phyloP scores from a whole-genome alignment of 2,329 filamentous ascomycete genomes.

The Curvularia lunata region DNA sequence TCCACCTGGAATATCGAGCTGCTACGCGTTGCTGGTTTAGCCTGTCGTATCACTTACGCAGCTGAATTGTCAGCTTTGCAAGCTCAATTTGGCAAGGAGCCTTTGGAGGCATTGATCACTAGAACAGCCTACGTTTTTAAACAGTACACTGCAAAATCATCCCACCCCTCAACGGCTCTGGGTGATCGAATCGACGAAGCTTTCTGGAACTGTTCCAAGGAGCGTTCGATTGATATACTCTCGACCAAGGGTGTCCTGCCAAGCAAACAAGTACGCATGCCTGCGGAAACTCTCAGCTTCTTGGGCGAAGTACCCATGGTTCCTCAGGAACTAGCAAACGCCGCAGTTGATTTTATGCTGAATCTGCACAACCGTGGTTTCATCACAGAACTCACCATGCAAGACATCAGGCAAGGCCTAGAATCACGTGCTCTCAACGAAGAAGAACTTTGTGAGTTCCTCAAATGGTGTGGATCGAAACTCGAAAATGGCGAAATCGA shows the following conservation, averaged over 20 bases:
- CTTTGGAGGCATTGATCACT: slow-evolving; percentile 70
- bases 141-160: slow-evolving; percentile 87
- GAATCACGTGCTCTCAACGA: slow-evolving; percentile 81
- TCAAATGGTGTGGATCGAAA: slow-evolving; percentile 81
- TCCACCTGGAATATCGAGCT: slow-evolving; percentile 96
- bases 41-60: slow-evolving; percentile 84
- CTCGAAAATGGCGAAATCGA: slow-evolving; percentile 76
- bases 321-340: slow-evolving; percentile 74
- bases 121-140: slow-evolving; percentile 83
- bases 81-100: slow-evolving; percentile 63
- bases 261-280: slow-evolving; percentile 82
- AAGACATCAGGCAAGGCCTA: slow-evolving; percentile 83
- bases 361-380: slow-evolving; percentile 84
- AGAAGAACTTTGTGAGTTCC: slow-evolving; percentile 78
- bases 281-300: slow-evolving; percentile 73
- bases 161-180: slow-evolving; percentile 84
- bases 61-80: slow-evolving; percentile 73
- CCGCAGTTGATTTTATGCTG: slow-evolving; percentile 73
- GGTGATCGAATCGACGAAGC: slow-evolving; percentile 90
- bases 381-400: slow-evolving; percentile 83
- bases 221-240: slow-evolving; percentile 79
- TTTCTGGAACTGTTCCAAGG: slow-evolving; percentile 91
- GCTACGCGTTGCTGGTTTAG: slow-evolving; percentile 86
- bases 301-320: slow-evolving; percentile 88
- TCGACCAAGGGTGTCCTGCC: slow-evolving; percentile 86